phyloP scores from a whole-genome alignment of 2,329 filamentous ascomycete species.

The Clonostachys chloroleuca region DNA sequence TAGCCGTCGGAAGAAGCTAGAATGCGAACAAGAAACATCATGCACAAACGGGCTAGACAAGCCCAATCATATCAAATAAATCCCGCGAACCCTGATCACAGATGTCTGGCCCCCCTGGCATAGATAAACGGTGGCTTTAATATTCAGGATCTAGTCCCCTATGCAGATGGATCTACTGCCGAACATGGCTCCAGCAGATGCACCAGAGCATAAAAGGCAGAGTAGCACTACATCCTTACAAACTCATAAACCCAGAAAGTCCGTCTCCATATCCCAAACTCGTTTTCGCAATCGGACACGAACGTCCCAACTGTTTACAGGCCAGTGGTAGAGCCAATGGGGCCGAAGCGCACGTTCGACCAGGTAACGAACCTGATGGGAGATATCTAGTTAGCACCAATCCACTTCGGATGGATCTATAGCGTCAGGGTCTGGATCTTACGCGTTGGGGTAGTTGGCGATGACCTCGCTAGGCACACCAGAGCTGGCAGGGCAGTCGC shows the following conservation, averaged over 20 bases:
- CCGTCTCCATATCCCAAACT: too few relatives aligned
- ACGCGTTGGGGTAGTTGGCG: slow-evolving; percentile 8
- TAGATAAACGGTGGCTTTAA: too few relatives aligned
- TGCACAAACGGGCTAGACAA: too few relatives aligned
- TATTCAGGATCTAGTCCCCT: too few relatives aligned
- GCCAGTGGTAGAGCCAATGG: slow-evolving; percentile 22
- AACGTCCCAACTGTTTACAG: too few relatives aligned
- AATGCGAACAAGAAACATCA: too few relatives aligned
- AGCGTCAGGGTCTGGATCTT: not conserved
- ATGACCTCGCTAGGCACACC: slow-evolving; percentile 15
- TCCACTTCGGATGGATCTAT: not conserved
- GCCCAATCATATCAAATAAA: too few relatives aligned
- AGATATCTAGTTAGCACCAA: slow-evolving; percentile 11
- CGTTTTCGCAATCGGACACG: too few relatives aligned
- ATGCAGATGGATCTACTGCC: not conserved
- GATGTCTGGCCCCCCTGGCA: too few relatives aligned
- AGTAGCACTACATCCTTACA: not conserved
- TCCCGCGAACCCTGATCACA: too few relatives aligned
- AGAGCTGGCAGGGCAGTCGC: slow-evolving; percentile 13
- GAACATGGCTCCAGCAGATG: not conserved
- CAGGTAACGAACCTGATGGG: slow-evolving; percentile 25
- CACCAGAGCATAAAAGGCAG: not conserved
- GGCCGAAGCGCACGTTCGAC: slow-evolving; percentile 42
- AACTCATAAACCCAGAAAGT: too few relatives aligned
- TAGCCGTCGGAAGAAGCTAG: too few relatives aligned